A percentile compares a stretch with the other conserved stretches of the same genome.
phyloP scores from a whole-genome alignment of 768 basidiomycete genomes.

The Lyophyllum semitale region DNA sequence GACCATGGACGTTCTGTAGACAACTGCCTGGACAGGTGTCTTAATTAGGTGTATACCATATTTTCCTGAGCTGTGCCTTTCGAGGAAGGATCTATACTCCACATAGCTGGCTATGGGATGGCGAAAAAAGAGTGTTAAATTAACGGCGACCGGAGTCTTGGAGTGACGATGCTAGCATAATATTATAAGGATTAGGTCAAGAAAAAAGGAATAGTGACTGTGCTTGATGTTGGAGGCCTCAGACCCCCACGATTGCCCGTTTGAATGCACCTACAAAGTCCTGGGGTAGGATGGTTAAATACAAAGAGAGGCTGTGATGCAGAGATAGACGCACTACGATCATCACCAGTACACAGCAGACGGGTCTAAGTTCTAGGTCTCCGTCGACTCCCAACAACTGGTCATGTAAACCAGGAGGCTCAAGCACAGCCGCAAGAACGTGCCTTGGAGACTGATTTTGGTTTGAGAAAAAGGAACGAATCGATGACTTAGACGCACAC shows the following conservation, averaged over 20 bases:
- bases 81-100: background rate
- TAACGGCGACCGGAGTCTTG: too few species aligned
- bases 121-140: too few species aligned
- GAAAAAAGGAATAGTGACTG: background rate
- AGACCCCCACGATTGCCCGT: background rate
- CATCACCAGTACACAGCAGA: background rate
- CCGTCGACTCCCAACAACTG: background rate
- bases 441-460: background rate
- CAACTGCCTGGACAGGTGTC: conserved; percentile 46
- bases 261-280: background rate
- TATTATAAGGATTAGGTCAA: background rate
- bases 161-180: too few species aligned
- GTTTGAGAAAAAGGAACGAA: background rate
- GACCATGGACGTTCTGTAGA: conserved; percentile 31
- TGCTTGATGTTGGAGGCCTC: background rate
- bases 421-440: conserved; percentile 2
- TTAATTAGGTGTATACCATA: conserved; percentile 39
- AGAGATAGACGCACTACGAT: background rate
- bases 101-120: too few species aligned
- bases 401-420: background rate
- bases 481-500: background rate
- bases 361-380: background rate
- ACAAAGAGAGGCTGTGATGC: background rate
- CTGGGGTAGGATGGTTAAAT: background rate
- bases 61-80: background rate